Percentiles rank a stretch among this genome's conserved stretches.
These are phyloP conservation scores for Dothistroma pini DNA, from an alignment of 2,329 filamentous ascomycete genomes.

Conservation along the genomic window DNA sequence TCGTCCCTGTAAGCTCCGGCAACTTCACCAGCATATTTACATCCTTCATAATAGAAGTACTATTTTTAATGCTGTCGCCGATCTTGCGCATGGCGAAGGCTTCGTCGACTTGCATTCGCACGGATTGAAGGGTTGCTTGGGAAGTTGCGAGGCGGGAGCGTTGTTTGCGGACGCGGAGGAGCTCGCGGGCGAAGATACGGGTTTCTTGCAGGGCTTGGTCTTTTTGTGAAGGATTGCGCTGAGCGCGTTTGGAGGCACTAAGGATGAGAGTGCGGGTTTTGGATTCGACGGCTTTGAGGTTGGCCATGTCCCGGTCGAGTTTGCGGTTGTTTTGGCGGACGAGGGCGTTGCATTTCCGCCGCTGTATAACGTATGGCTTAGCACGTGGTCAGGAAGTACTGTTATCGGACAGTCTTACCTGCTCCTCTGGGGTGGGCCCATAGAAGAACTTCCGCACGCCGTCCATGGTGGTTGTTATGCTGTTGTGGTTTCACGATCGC, in stretches of 20 bases:
- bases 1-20: constrained; percentile 82
- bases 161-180: constrained; percentile 77
- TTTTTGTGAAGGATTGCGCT: constrained; percentile 73
- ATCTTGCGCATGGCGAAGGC: constrained; percentile 95
- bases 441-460: constrained; percentile 80
- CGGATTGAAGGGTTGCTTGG: constrained; percentile 86
- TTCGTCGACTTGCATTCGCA: constrained; percentile 97
- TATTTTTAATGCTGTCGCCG: constrained; percentile 81
- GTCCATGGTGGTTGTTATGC: constrained; percentile 61
- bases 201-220: constrained; percentile 78
- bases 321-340: constrained; percentile 89
- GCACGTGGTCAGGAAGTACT: constrained; percentile 2
- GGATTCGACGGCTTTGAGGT: constrained; percentile 71
- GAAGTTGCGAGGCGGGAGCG: constrained; percentile 71
- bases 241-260: constrained; percentile 73
- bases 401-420: constrained; percentile 56
- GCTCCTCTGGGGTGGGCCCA: constrained; percentile 87
- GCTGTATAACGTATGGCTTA: constrained; percentile 50
- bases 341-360: constrained; percentile 90
- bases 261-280: constrained; percentile 85
- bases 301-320: constrained; percentile 84
- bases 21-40: constrained; percentile 81
- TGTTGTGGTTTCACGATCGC: background rate
- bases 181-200: constrained; percentile 81
- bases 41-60: constrained; percentile 93